phyloP scores from a whole-genome alignment of 1,139 yeast genomes.

The Candida anutae region DNA sequence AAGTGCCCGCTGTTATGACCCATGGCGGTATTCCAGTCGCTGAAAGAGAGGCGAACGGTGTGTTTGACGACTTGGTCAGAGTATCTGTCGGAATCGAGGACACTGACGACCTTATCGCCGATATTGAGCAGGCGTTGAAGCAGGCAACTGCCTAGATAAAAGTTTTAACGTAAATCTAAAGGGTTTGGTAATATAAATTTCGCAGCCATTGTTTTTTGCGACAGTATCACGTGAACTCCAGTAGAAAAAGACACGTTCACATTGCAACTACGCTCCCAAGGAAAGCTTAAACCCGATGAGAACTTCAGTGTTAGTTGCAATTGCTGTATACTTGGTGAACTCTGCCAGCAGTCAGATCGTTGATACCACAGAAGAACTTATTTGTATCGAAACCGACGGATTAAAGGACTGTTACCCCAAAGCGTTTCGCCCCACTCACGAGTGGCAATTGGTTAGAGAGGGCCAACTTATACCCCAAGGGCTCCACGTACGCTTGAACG shows the following conservation, averaged over 20 bases:
- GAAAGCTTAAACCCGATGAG: too few species aligned
- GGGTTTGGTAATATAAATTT: too few species aligned
- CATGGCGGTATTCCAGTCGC: slow-evolving; percentile 86
- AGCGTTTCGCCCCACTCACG: slow-evolving; percentile 49
- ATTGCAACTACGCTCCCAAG: too few species aligned
- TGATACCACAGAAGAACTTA: slow-evolving; percentile 15
- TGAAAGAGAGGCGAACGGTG: slow-evolving; percentile 76
- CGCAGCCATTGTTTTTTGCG: too few species aligned
- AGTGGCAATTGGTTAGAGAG: slow-evolving; percentile 63
- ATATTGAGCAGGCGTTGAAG: slow-evolving; percentile 62
- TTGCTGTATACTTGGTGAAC: slow-evolving; percentile 1
- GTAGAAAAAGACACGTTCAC: too few species aligned
- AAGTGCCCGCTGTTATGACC: slow-evolving; percentile 90
- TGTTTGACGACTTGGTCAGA: slow-evolving; percentile 75
- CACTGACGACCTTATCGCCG: slow-evolving; percentile 66
- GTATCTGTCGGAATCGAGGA: slow-evolving; percentile 87
- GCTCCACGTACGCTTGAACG: slow-evolving; percentile 61
- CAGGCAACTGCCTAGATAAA: slow-evolving; percentile 9
- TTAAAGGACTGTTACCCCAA: slow-evolving; percentile 55
- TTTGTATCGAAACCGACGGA: slow-evolving; percentile 40
- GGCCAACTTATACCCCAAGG: slow-evolving; percentile 76
- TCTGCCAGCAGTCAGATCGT: slow-evolving; percentile 5
- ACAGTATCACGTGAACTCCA: too few species aligned
- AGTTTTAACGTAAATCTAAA: too few species aligned
- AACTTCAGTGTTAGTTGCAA: background rate